These are phyloP conservation scores for Pseudonitzschia pungens DNA, from an alignment of 108 stramenopile species.

Conservation along the genomic window DNA sequence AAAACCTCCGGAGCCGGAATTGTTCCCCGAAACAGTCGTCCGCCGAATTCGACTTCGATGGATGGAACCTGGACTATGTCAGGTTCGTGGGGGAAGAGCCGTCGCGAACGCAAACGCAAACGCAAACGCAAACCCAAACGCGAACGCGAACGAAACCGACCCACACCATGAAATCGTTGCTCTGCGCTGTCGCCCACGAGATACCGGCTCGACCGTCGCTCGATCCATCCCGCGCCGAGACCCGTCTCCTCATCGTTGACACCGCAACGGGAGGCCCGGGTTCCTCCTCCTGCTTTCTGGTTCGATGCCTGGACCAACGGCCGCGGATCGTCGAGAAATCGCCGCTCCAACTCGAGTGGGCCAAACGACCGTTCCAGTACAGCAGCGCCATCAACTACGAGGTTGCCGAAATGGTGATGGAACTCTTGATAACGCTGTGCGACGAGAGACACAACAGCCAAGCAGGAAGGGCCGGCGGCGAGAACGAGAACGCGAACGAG, in stretches of 20 bases:
- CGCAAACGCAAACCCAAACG: background rate
- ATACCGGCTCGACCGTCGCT: conserved; percentile 47
- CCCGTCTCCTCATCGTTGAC: conserved; percentile 44
- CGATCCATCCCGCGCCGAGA: conserved; percentile 23
- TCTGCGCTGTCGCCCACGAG: conserved; percentile 48
- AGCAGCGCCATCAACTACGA: conserved; percentile 65
- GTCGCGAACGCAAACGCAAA: background rate
- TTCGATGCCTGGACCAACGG: conserved; percentile 10
- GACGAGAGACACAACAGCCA: background rate
- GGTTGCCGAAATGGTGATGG: conserved; percentile 47
- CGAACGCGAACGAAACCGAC: background rate
- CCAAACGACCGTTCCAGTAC: conserved; percentile 68
- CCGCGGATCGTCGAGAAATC: background rate
- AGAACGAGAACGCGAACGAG: too few relatives aligned
- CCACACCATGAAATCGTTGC: conserved; percentile 53
- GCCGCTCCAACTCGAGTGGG: conserved; percentile 34
- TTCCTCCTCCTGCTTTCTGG: conserved; percentile 13
- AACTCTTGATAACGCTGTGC: conserved; percentile 40
- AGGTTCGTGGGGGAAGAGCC: conserved; percentile 15
- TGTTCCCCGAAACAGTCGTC: background rate
- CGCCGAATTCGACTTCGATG: conserved; percentile 11
- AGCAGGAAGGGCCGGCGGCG: background rate
- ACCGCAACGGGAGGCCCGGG: conserved; percentile 15
- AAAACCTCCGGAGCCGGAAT: conserved; percentile 22
- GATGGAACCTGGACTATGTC: conserved; percentile 41